Conservation (phyloP, 2,329 filamentous ascomycete genomes). For the Chaetomiaceae sp. region DNA sequence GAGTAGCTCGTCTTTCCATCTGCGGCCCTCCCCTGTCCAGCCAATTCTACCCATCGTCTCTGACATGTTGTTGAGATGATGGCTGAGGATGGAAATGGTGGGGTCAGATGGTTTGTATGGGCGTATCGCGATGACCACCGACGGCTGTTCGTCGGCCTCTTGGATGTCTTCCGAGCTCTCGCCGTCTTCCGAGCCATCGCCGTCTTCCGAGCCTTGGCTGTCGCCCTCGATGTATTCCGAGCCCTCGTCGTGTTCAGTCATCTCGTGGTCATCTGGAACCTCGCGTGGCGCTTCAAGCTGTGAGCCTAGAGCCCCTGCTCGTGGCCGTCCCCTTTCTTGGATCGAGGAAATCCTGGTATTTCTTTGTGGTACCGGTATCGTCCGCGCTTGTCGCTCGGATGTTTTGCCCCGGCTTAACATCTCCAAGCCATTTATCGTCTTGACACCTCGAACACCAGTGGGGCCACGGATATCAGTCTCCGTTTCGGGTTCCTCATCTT, state of each 20-base stretch:
- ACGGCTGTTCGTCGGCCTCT: neutral
- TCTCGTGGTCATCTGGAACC: neutral
- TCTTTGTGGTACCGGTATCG: neutral
- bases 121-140: neutral
- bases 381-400: neutral
- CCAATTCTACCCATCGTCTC: constrained; percentile 6
- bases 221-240: too few relatives aligned
- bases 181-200: neutral
- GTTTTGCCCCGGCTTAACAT: neutral
- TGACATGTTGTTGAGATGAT: constrained; percentile 5
- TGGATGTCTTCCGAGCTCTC: neutral
- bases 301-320: too few relatives aligned
- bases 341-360: neutral
- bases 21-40: constrained; percentile 11
- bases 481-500: neutral
- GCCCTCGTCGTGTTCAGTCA: neutral
- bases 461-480: neutral
- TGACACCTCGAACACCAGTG: neutral
- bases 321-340: too few relatives aligned
- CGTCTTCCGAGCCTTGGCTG: neutral
- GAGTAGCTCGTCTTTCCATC: neutral
- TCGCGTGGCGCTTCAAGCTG: neutral
- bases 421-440: neutral
- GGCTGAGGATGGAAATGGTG: neutral
- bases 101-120: neutral